Evolutionary conservation across 768 basidiomycete species (phyloP).

Genomic region (Lactifluus rugatus): DNA sequence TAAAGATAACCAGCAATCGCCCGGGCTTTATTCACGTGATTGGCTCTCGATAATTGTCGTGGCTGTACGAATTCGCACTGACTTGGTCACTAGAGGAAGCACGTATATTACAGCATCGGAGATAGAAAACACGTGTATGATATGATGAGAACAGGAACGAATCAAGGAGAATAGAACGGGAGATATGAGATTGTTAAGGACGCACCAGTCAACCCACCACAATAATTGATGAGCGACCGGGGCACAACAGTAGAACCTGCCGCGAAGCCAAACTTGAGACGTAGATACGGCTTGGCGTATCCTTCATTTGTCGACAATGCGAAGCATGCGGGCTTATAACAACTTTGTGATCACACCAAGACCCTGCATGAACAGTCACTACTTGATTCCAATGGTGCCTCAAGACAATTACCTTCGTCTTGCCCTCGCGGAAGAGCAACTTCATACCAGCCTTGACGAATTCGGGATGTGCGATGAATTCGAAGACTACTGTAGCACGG

Average conservation of each 20-base stretch:
- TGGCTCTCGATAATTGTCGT: neutral
- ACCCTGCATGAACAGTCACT: conserved; percentile 36
- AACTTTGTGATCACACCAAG: conserved; percentile 68
- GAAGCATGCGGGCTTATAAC: conserved; percentile 29
- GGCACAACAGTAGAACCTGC: neutral
- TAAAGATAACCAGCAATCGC: no score
- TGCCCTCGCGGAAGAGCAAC: conserved; percentile 87
- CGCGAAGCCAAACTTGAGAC: conserved; percentile 13
- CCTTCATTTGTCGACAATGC: neutral
- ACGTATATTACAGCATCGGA: neutral
- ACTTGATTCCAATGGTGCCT: neutral
- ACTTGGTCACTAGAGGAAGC: neutral
- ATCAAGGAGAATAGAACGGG: neutral
- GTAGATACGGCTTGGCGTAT: conserved; percentile 51
- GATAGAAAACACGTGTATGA: neutral
- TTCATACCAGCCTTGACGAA: conserved; percentile 92
- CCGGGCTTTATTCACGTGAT: neutral
- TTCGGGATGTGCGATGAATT: conserved; percentile 89
- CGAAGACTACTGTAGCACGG: conserved; percentile 86
- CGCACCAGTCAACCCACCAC: neutral
- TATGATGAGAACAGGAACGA: neutral
- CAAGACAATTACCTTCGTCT: conserved; percentile 66
- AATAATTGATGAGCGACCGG: neutral
- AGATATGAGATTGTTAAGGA: neutral
- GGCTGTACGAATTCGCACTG: neutral